Base-by-base conservation (phyloP, 345 rosid genomes). In the Garcia nutans region DNA sequence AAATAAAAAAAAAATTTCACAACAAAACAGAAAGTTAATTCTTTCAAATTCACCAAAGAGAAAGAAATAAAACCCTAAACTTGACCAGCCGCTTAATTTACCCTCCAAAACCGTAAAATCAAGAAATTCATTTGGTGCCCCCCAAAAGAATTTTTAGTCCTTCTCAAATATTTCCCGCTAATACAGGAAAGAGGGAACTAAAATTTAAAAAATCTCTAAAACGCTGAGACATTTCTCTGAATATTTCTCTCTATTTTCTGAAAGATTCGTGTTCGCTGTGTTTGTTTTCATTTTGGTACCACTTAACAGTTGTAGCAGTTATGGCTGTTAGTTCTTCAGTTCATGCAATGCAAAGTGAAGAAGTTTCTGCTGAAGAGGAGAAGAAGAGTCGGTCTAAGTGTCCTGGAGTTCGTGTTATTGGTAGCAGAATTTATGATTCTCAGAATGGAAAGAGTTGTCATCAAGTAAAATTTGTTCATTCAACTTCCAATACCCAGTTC, bases 361-460 rank as follows among this genome's bases (percentile, higher is more conserved):
- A 22, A 52, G 76, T 61, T 19, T n/a, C 56, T 28, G 72, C 41
- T 8, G 71, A 37, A 74, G 67, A 19, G 6, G 61, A 67, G 79
- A 72, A 71, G 71, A 69, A 65, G 74, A 71, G 80, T 59, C 80
- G 79, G 70, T 55, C 85, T 24, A 87, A 79, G 11, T 70, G 73
- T 73, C 87, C 88, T 31, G 89, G 87, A 31, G 81, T 90, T 77
- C 87, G 91, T 2, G 83, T 90, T 45, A 42, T 83, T 5, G 83
- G 84, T 3, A 81, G 88, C 56, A 80, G 88, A 68, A 84, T 87
- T 54, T 88, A 86, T 26, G 91, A 91, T 80, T 83, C 94, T 15
- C 78, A 81, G 23, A 84, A 85, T 19, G 92, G 96, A n/a, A 90
- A 86, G 77, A 88, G 88, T 8, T 92, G 97, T 78, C 97, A 93